Percentiles rank a stretch among this genome's conserved stretches.
These are phyloP conservation scores for Sporothrix luriei DNA, from an alignment of 2,329 filamentous ascomycete genomes.

Conservation along the genomic window DNA sequence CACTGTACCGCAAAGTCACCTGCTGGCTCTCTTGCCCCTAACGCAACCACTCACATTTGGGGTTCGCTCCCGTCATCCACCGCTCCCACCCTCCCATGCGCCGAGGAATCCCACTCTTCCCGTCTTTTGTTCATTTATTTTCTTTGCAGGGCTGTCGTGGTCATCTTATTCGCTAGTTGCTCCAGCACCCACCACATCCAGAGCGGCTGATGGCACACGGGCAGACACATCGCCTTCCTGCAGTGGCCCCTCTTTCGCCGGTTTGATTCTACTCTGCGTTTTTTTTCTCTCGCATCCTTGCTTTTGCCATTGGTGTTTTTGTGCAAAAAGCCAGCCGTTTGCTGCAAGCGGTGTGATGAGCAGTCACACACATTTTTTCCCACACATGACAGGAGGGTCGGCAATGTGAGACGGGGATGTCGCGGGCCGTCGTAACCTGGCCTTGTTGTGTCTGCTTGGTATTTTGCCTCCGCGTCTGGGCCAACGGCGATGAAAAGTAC, in stretches of 20 bases:
- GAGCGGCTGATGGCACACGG: constrained; percentile 18
- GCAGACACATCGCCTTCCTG: constrained; percentile 15
- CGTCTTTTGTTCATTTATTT: background rate
- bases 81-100: background rate
- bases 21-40: background rate
- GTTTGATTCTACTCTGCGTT: background rate
- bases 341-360: constrained; percentile 18
- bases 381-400: background rate
- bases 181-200: background rate
- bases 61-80: constrained; percentile 5
- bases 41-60: background rate
- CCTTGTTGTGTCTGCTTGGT: background rate
- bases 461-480: too few species aligned
- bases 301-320: background rate
- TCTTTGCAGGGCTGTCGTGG: background rate
- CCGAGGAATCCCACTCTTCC: background rate
- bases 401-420: background rate
- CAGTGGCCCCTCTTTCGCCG: background rate
- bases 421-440: background rate
- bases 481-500: too few species aligned
- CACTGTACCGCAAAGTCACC: background rate
- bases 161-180: background rate
- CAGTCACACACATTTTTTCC: background rate
- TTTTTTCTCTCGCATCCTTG: background rate
- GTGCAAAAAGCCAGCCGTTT: background rate